phyloP scores from a whole-genome alignment of 1,284 basidiomycete species.

The Fomitopsis schrenkii region DNA sequence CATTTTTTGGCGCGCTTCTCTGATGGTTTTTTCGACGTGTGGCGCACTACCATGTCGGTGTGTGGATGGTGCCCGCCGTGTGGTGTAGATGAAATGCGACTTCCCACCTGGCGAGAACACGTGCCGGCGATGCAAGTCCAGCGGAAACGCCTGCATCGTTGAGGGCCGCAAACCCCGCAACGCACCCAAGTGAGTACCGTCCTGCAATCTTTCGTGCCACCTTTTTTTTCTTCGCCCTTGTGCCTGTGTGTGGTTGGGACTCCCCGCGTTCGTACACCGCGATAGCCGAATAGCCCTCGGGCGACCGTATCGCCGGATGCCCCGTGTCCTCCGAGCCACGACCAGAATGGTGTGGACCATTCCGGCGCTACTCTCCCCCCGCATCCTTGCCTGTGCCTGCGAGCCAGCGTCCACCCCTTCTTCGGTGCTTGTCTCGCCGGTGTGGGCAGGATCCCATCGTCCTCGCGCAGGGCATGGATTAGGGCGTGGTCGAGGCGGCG shows the following conservation, averaged over 20 bases:
- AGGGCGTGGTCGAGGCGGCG: background rate
- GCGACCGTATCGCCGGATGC: background rate
- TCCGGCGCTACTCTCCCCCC: background rate
- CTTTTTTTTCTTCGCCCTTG: background rate
- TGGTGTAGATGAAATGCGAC: slow-evolving; percentile 71
- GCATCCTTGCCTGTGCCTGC: background rate
- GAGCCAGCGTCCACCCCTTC: background rate
- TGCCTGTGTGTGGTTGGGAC: background rate
- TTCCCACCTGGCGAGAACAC: slow-evolving; percentile 65
- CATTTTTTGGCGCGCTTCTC: background rate
- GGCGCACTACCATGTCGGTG: background rate
- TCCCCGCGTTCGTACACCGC: background rate
- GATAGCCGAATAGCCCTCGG: background rate
- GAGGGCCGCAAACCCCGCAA: slow-evolving; percentile 74
- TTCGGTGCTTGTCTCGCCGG: background rate
- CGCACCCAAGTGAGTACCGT: slow-evolving; percentile 67
- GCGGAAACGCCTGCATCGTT: slow-evolving; percentile 71
- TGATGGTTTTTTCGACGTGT: background rate
- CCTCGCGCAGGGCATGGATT: background rate
- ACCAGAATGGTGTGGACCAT: background rate
- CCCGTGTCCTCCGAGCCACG: background rate
- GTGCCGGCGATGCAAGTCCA: slow-evolving; percentile 66
- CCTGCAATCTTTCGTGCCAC: slow-evolving; percentile 17
- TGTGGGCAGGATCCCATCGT: background rate
- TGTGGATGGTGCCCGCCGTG: slow-evolving; percentile 6